Evolutionary conservation across 306 rosid species (phyloP), one percentile per base, ranked within the genome.

Genomic region (Amphicarpaea edgeworthii): DNA sequence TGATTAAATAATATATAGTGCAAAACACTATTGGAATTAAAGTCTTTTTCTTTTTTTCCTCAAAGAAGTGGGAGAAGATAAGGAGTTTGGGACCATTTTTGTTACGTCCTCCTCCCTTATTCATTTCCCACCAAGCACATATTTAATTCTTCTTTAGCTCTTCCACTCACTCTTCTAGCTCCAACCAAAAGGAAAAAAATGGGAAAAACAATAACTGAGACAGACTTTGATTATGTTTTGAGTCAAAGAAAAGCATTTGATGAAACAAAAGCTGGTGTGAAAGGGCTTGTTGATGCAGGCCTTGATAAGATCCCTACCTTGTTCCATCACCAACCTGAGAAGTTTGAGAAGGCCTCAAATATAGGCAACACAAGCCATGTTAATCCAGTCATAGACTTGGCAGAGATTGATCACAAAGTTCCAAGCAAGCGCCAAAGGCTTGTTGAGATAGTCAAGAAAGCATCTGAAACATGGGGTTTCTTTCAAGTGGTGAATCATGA

Each of bases 201-300:
- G 69, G 69, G 30, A 63, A 32, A n/a, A n/a, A n/a, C 30, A 37
- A 0, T 21, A 8, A 23, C 2, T 23, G 14, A 75, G 0, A 24
- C 28, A 8, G 41, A 49, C 14, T 75, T 50, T 30, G 86, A 79
- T 32, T 49, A 0, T 8, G 69, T 79, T 72, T 12, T 69, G 21
- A 57, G 77, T 23, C 82, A 83, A 40, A 66, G 83, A 8, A 83
- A 79, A 77, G 78, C 81, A 49, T 88, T 83, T 59, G 89, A 85
- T 80, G 84, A 67, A 75, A 68, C 80, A 17, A 73, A 73, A 73
- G 15, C 63, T 21, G 84, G 84, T 19, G 84, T 80, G 2, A 73
- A 80, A 47, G 84, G 96, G 4, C 86, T 88, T 24, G 85, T 84
- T 19, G 96, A 91, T 86, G 81, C 86, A 17, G 89, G 89, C n/a